These are phyloP conservation scores for Zychaea mexicana DNA, from an alignment of 371 early-diverging fungal species.

Conservation along the genomic window DNA sequence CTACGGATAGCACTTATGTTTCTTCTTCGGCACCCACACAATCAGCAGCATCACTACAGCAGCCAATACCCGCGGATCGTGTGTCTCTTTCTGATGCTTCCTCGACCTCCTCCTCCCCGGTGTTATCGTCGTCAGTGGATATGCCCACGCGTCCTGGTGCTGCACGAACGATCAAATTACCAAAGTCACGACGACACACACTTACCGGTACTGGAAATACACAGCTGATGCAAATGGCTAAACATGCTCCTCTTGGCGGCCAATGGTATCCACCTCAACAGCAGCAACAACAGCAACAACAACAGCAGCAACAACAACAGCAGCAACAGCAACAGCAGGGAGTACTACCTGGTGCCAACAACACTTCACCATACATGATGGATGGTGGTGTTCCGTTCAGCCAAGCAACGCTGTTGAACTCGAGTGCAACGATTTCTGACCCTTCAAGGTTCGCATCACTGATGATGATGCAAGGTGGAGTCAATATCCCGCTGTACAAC, in stretches of 20 bases:
- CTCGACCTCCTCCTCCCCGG: conserved; percentile 27
- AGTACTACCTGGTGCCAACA: neutral
- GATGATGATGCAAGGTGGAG: conserved; percentile 19
- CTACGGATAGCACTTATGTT: neutral
- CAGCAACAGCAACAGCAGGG: neutral
- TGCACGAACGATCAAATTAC: conserved; percentile 13
- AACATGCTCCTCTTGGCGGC: neutral
- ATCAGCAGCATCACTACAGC: neutral
- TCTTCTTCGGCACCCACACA: neutral
- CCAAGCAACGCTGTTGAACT: conserved; percentile 19
- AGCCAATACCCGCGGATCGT: neutral
- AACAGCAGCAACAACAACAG: conserved; percentile 1
- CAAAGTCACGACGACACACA: conserved; percentile 16
- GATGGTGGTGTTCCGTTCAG: neutral
- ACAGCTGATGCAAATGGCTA: conserved; percentile 8
- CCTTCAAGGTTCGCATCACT: conserved; percentile 20
- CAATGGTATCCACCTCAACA: neutral
- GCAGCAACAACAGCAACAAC: neutral
- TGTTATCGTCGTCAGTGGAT: conserved; percentile 14
- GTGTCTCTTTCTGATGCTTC: conserved; percentile 18
- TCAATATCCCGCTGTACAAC: conserved; percentile 17
- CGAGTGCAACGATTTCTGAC: conserved; percentile 22
- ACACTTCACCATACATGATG: neutral
- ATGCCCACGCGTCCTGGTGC: conserved; percentile 12
- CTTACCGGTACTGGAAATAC: conserved; percentile 8